Evolutionary conservation across 208 protist genomes (phyloP).

Genomic region (Acanthamoeba healyi): DNA sequence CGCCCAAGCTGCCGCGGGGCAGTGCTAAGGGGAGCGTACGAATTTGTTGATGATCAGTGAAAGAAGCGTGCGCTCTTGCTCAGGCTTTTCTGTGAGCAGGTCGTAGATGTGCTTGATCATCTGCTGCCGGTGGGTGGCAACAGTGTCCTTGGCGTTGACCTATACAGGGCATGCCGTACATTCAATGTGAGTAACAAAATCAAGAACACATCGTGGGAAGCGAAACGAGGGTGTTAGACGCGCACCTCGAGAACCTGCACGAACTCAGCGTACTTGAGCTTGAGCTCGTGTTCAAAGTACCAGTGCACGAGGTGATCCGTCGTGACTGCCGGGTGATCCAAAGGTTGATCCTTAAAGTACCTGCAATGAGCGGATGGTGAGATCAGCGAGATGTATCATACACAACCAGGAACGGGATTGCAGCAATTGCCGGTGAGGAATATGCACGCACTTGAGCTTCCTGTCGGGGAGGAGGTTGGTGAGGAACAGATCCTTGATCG

Average conservation of each 20-base stretch:
- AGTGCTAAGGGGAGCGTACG: constrained; percentile 14
- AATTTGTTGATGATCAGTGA: constrained; percentile 83
- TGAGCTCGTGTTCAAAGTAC: constrained; percentile 77
- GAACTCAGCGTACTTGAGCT: constrained; percentile 65
- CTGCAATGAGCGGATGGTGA: neutral
- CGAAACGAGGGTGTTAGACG: neutral
- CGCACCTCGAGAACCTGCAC: constrained; percentile 31
- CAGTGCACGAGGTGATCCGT: constrained; percentile 40
- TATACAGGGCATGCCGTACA: neutral
- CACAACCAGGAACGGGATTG: neutral
- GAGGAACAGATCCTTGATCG: constrained; percentile 53
- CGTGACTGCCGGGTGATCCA: neutral
- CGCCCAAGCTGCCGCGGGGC: too few relatives aligned
- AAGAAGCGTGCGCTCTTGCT: constrained; percentile 81
- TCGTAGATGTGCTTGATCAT: constrained; percentile 71
- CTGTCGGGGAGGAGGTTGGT: constrained; percentile 63
- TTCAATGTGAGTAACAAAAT: too few relatives aligned
- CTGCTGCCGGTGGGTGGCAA: neutral
- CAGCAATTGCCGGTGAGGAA: neutral
- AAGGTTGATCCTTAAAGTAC: constrained; percentile 14
- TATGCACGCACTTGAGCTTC: constrained; percentile 30
- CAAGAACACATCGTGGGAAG: too few relatives aligned
- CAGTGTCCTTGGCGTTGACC: constrained; percentile 62
- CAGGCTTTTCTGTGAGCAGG: constrained; percentile 76
- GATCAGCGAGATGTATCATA: too few relatives aligned